phyloP scores from a whole-genome alignment of 371 early-diverging fungal genomes.

The Cokeromyces recurvatus region DNA sequence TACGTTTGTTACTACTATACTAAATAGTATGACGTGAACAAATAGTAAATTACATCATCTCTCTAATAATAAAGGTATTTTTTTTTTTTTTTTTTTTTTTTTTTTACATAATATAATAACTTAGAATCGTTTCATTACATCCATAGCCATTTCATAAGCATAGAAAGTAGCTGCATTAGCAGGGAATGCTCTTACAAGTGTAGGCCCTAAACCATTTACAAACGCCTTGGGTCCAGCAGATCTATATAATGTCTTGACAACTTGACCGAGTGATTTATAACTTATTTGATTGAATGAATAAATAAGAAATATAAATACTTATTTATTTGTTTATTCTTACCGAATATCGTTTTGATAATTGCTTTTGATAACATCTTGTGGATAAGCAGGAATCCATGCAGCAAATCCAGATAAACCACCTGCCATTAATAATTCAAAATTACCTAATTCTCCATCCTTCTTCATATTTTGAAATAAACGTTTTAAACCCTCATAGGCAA shows the following conservation, averaged over 20 bases:
- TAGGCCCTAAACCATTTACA: conserved; percentile 80
- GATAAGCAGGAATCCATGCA: conserved; percentile 86
- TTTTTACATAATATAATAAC: too few relatives aligned
- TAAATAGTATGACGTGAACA: too few relatives aligned
- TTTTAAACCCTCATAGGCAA: conserved; percentile 67
- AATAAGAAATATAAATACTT: too few relatives aligned
- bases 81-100: too few relatives aligned
- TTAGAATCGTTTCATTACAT: conserved; percentile 32
- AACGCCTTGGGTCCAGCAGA: conserved; percentile 52
- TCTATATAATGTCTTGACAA: conserved; percentile 7
- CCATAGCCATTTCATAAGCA: conserved; percentile 75
- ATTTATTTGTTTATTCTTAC: too few relatives aligned
- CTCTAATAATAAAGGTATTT: too few relatives aligned
- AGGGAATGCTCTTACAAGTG: conserved; percentile 88
- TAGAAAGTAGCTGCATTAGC: conserved; percentile 88
- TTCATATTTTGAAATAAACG: conserved; percentile 45
- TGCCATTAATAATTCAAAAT: conserved; percentile 68
- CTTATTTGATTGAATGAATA: too few relatives aligned
- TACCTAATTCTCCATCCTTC: conserved; percentile 34
- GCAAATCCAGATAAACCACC: conserved; percentile 83
- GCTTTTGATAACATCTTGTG: conserved; percentile 88
- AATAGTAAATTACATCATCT: too few relatives aligned
- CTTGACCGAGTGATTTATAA: conserved; percentile 17
- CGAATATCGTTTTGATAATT: conserved; percentile 64
- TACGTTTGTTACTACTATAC: too few relatives aligned